Base-by-base conservation (phyloP, 805 yeast species). In the Maudiozyma turicensis region DNA sequence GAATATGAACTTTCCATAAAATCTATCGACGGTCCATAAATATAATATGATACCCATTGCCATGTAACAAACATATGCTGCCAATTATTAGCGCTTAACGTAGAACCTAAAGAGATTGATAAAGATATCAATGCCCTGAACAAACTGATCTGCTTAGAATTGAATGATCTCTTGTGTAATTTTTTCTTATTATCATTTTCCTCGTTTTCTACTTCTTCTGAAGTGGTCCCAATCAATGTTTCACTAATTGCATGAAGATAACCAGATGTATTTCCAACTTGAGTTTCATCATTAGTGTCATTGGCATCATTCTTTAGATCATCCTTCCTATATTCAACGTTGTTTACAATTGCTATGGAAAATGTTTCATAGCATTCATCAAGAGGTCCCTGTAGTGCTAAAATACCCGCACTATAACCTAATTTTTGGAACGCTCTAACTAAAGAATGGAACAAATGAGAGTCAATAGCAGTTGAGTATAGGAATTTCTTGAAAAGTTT, bases 71-170 rank as follows among this genome's bases (percentile, higher is more conserved):
- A 59, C 5, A 83, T 62, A 14, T 73, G 73, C 10, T 67, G 64
- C 98, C 98, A 91, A 33, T 84, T 78, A 3, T 68, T 50, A 1
- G 53, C 61, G 6, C 75, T 76, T 13, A 91, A 71, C 1, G 81
- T 76, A 0, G 90, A 77, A 0, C 96, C 97, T n/a, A 91, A 66
- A 0, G 96, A 85, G 3, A 82, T 75, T 0, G 91, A 89, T 45
- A 91, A 69, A 51, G 87, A 85, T 3, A 82, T 69, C 38, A 91
- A 65, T 0, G 95, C 96, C 45, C 96, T 72, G 39, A 88, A 77
- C 55, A 95, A 80, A 8, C 82, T 73, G 1, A 86, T 74, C 52
- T 86, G 88, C 48, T 95, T 74, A 0, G 86, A 72, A 51, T 81
- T 78, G 42, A 86, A 69, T 33, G 62, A 60, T 51, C 84, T 66